Percentiles rank a stretch among this genome's conserved stretches.
Conservation (phyloP, 2,329 filamentous ascomycete species). For the Paraphoma chrysanthemicola region DNA sequence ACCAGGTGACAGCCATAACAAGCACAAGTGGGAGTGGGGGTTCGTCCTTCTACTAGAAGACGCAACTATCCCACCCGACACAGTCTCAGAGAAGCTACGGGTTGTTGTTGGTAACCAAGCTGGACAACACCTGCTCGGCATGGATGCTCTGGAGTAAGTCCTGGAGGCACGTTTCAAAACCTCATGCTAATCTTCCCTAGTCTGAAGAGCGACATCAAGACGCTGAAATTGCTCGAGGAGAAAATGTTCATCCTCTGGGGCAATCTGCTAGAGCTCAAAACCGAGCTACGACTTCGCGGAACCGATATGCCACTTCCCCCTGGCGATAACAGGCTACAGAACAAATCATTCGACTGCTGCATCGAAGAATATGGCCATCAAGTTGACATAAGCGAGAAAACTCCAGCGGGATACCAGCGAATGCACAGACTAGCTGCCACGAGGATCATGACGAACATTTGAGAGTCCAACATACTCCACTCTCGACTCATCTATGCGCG, state of each 20-base stretch:
- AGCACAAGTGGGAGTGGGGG: slow-evolving; percentile 78
- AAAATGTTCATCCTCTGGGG: slow-evolving; percentile 85
- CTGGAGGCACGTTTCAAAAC: too few species aligned
- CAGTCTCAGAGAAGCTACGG: slow-evolving; percentile 59
- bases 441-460: slow-evolving; percentile 13
- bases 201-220: slow-evolving; percentile 60
- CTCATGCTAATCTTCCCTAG: slow-evolving; percentile 43
- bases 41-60: slow-evolving; percentile 84
- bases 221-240: slow-evolving; percentile 66
- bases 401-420: slow-evolving; percentile 28
- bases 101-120: slow-evolving; percentile 66
- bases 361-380: slow-evolving; percentile 35
- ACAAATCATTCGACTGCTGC: slow-evolving; percentile 51
- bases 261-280: slow-evolving; percentile 63
- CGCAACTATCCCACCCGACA: slow-evolving; percentile 49
- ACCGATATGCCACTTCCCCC: slow-evolving; percentile 30
- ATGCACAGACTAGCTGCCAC: slow-evolving; percentile 32
- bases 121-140: slow-evolving; percentile 63
- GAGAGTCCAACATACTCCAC: too few species aligned
- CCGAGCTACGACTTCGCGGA: slow-evolving; percentile 66
- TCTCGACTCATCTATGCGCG: too few species aligned
- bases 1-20: slow-evolving; percentile 39
- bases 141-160: slow-evolving; percentile 63
- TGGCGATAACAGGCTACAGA: slow-evolving; percentile 40
- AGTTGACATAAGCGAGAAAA: slow-evolving; percentile 15